Conservation (phyloP, 345 rosid genomes). For the Eucalyptus tenuipes region DNA sequence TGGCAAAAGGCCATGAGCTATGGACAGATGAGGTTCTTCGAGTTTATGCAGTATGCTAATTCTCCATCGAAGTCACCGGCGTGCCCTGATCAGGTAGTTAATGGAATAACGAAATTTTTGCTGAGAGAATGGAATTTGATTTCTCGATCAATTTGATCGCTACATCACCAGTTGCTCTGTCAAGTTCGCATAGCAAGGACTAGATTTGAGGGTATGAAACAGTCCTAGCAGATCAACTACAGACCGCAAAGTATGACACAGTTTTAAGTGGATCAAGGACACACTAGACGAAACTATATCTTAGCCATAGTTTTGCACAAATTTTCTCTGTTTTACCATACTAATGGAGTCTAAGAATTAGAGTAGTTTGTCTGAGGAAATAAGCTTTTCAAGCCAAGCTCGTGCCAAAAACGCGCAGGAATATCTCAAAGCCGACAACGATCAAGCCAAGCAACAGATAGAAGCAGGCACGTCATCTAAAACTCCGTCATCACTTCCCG, state of each 20-base stretch:
- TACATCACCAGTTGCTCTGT: background rate
- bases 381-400: background rate
- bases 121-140: background rate
- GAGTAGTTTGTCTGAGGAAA: background rate
- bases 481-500: background rate
- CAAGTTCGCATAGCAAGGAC: background rate
- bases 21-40: slow-evolving; percentile 37
- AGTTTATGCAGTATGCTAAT: slow-evolving; percentile 37
- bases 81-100: slow-evolving; percentile 28
- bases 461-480: background rate
- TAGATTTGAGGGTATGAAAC: background rate
- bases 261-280: background rate
- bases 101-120: background rate
- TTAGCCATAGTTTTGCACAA: background rate
- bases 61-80: slow-evolving; percentile 33
- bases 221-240: background rate
- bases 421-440: background rate
- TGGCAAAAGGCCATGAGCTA: slow-evolving; percentile 58
- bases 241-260: background rate
- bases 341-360: background rate
- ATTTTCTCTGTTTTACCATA: background rate
- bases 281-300: background rate
- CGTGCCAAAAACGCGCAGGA: background rate
- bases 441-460: background rate
- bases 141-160: background rate